Percentiles rank a stretch among this genome's conserved stretches.
These are phyloP conservation scores for Penicillium sp. DNA, from an alignment of 2,329 filamentous ascomycete species.

Conservation along the genomic window DNA sequence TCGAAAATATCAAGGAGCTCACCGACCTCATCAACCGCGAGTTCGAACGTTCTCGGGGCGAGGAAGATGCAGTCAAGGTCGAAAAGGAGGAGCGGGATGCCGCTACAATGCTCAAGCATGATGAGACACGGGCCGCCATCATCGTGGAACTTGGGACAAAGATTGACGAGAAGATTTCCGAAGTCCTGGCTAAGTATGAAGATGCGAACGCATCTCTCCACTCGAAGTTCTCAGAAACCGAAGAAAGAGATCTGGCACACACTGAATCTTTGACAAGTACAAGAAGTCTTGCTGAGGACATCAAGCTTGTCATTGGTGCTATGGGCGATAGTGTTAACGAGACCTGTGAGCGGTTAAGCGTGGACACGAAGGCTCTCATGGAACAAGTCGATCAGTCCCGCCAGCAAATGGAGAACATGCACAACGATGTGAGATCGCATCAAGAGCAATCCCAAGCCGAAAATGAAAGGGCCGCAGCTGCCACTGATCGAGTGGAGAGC, in stretches of 20 bases:
- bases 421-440: constrained; percentile 70
- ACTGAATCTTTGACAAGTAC: constrained; percentile 71
- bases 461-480: constrained; percentile 68
- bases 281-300: constrained; percentile 79
- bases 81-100: constrained; percentile 65
- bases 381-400: constrained; percentile 76
- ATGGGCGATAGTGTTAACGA: constrained; percentile 78
- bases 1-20: constrained; percentile 67
- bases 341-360: constrained; percentile 79
- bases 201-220: constrained; percentile 74
- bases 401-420: constrained; percentile 68
- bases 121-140: constrained; percentile 56
- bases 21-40: constrained; percentile 75
- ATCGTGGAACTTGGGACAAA: constrained; percentile 55
- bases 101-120: constrained; percentile 56
- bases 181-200: constrained; percentile 83
- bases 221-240: constrained; percentile 68
- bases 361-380: constrained; percentile 84
- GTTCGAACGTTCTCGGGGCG: constrained; percentile 79
- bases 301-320: constrained; percentile 80
- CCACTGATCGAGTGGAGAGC: constrained; percentile 72
- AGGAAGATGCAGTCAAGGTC: constrained; percentile 76
- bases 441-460: constrained; percentile 81
- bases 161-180: constrained; percentile 74
- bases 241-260: constrained; percentile 69